Percentiles rank a stretch among this genome's conserved stretches.
Evolutionary conservation across 805 yeast genomes (phyloP).

Genomic region (Blastobotrys parvus): DNA sequence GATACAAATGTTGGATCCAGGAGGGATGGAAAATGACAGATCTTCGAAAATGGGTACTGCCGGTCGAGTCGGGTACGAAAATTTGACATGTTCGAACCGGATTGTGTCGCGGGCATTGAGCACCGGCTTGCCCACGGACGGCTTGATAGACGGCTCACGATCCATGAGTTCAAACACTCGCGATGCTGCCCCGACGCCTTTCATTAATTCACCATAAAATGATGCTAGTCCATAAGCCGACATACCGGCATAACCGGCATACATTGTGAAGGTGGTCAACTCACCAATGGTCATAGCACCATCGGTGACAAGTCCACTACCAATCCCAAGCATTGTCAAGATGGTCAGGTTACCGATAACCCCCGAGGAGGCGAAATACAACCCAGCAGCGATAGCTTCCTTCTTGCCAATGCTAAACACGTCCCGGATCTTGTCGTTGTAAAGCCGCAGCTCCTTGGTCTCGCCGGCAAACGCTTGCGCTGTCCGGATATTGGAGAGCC

Average conservation of each 20-base stretch:
- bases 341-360: conserved; percentile 76
- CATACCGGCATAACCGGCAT: conserved; percentile 89
- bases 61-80: conserved; percentile 79
- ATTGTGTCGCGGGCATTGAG: conserved; percentile 35
- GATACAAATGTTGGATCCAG: conserved; percentile 85
- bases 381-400: conserved; percentile 74
- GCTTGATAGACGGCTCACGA: conserved; percentile 61
- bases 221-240: conserved; percentile 86
- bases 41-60: conserved; percentile 56
- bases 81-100: conserved; percentile 52
- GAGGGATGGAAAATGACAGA: conserved; percentile 50
- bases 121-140: conserved; percentile 49
- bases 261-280: conserved; percentile 87
- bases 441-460: conserved; percentile 62
- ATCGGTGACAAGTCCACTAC: conserved; percentile 69
- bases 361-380: conserved; percentile 71
- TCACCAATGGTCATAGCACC: conserved; percentile 84
- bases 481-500: conserved; percentile 73
- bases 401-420: conserved; percentile 60
- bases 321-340: conserved; percentile 67
- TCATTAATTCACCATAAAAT: conserved; percentile 91
- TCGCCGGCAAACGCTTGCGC: conserved; percentile 91
- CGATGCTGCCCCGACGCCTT: conserved; percentile 94
- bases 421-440: conserved; percentile 60
- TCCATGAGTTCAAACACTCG: conserved; percentile 82